Conservation (phyloP, 208 protist species). For the Plasmodiophora brassicae region DNA sequence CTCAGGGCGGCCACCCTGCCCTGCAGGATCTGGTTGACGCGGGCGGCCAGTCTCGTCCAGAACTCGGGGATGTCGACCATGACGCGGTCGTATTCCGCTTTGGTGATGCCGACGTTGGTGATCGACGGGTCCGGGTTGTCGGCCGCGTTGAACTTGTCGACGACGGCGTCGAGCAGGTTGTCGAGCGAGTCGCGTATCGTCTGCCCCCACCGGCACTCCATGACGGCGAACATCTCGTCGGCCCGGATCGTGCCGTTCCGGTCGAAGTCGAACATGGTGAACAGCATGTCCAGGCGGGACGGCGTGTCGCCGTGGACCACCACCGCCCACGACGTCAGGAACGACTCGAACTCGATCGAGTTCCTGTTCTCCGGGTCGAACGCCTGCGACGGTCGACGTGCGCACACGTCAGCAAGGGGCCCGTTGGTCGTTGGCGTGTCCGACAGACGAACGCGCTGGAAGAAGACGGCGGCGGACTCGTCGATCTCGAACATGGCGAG, state of each 20-base stretch:
- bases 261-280: conserved; percentile 32
- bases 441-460: background rate
- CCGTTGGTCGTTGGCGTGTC: background rate
- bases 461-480: background rate
- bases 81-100: background rate
- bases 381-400: too few species aligned
- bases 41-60: background rate
- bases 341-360: background rate
- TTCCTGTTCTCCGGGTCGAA: conserved; percentile 11
- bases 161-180: background rate
- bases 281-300: background rate
- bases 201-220: conserved; percentile 18
- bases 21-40: background rate
- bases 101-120: conserved; percentile 7
- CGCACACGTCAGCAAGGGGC: background rate
- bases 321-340: background rate
- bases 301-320: background rate
- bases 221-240: conserved; percentile 18
- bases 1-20: too few species aligned
- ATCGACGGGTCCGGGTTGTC: background rate
- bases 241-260: background rate
- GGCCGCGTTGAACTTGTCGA: conserved; percentile 19
- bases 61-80: background rate
- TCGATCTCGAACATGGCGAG: background rate
- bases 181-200: conserved; percentile 13